A percentile compares a stretch with the other conserved stretches of the same genome.
Conservation (phyloP, 768 basidiomycete genomes). For the Leccinum obscurum region DNA sequence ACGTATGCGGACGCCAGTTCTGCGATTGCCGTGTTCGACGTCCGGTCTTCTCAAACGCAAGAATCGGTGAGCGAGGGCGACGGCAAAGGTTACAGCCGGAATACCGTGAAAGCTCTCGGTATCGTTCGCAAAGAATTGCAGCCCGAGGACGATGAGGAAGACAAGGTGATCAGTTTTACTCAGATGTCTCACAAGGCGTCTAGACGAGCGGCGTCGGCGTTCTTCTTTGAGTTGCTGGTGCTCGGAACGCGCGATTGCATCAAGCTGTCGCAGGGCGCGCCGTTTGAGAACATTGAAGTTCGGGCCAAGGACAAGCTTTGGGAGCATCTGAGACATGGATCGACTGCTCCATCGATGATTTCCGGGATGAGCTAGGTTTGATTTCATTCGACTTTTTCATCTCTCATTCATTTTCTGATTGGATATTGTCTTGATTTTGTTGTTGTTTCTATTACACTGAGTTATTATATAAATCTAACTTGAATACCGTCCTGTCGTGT, state of each 20-base stretch:
- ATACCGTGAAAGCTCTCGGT: slow-evolving; percentile 81
- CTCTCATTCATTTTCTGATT: slow-evolving; percentile 6
- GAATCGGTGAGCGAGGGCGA: slow-evolving; percentile 49
- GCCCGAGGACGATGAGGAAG: slow-evolving; percentile 48
- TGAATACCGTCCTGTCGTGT: background rate
- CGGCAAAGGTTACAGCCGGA: slow-evolving; percentile 81
- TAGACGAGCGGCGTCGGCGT: slow-evolving; percentile 87
- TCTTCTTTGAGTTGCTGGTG: slow-evolving; percentile 97
- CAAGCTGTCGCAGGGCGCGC: slow-evolving; percentile 66
- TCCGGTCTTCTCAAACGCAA: slow-evolving; percentile 52
- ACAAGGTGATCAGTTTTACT: slow-evolving; percentile 75
- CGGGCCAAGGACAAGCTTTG: slow-evolving; percentile 82
- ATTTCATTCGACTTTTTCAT: background rate
- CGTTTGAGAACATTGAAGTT: slow-evolving; percentile 88
- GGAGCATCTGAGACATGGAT: slow-evolving; percentile 60
- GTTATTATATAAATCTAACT: background rate
- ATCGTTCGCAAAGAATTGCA: slow-evolving; percentile 74
- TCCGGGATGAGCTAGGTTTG: slow-evolving; percentile 39
- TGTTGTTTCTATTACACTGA: background rate
- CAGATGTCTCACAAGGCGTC: slow-evolving; percentile 82
- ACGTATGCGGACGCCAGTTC: slow-evolving; percentile 69
- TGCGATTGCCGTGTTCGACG: slow-evolving; percentile 81
- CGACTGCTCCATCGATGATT: slow-evolving; percentile 45
- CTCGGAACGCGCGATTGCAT: slow-evolving; percentile 92
- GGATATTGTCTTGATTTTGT: slow-evolving; percentile 18